phyloP scores from a whole-genome alignment of 2,329 filamentous ascomycete species.

The Penicillium sp. region DNA sequence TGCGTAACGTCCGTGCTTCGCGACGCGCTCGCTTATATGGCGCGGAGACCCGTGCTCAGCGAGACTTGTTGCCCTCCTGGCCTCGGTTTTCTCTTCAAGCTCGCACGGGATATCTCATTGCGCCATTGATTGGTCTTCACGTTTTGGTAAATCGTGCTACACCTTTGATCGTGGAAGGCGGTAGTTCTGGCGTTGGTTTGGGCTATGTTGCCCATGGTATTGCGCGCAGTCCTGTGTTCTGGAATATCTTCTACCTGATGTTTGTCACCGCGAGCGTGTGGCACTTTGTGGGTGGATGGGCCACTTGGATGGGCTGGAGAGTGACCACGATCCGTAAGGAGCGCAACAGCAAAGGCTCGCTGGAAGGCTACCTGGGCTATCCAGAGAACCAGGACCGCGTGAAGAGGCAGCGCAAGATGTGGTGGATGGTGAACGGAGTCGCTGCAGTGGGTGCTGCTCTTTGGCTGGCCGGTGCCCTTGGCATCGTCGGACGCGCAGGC shows the following conservation, averaged over 20 bases:
- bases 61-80: conserved; percentile 56
- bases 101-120: conserved; percentile 68
- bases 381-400: conserved; percentile 54
- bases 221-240: conserved; percentile 63
- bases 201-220: conserved; percentile 85
- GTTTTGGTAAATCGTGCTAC: conserved; percentile 72
- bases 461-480: conserved; percentile 82
- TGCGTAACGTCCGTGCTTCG: conserved; percentile 71
- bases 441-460: conserved; percentile 58
- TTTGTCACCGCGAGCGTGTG: conserved; percentile 67
- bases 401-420: conserved; percentile 59
- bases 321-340: conserved; percentile 36
- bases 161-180: conserved; percentile 74
- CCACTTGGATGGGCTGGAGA: conserved; percentile 70
- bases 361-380: conserved; percentile 33
- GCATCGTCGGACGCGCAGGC: conserved; percentile 72
- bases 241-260: conserved; percentile 67
- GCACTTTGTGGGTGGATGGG: conserved; percentile 81
- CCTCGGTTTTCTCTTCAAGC: conserved; percentile 69
- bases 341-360: conserved; percentile 27
- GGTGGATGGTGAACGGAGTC: conserved; percentile 69
- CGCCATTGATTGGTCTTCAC: conserved; percentile 67
- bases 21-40: conserved; percentile 75
- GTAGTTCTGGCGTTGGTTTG: conserved; percentile 80
- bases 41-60: conserved; percentile 58